phyloP scores from a whole-genome alignment of 805 yeast genomes.

The Candida dajiaensis region DNA sequence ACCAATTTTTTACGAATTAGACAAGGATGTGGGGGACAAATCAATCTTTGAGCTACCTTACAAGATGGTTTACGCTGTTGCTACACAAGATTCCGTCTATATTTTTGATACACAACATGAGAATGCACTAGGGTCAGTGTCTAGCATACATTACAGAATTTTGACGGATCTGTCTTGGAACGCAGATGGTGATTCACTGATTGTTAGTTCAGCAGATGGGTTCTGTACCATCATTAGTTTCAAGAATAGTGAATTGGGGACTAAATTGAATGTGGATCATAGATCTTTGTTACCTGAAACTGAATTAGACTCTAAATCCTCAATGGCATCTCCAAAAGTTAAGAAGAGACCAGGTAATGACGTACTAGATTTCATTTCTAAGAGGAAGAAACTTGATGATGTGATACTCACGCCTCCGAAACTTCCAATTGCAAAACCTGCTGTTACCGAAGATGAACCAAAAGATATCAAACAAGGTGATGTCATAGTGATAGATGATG shows the following conservation, averaged over 20 bases:
- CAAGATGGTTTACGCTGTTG: conserved; percentile 84
- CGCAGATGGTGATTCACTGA: conserved; percentile 59
- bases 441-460: not conserved
- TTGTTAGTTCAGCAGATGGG: conserved; percentile 88
- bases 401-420: not conserved
- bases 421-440: not conserved
- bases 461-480: not conserved
- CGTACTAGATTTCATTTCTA: not conserved
- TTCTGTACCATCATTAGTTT: conserved; percentile 70
- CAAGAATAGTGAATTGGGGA: conserved; percentile 52
- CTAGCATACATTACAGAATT: conserved; percentile 82
- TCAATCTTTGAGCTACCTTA: conserved; percentile 58
- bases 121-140: conserved; percentile 65
- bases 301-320: conserved; percentile 1
- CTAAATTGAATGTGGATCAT: conserved; percentile 26
- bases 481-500: not conserved
- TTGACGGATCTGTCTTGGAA: conserved; percentile 89
- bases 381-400: not conserved
- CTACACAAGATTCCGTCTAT: conserved; percentile 80
- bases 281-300: conserved; percentile 13
- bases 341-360: conserved; percentile 2
- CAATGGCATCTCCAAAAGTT: conserved; percentile 2
- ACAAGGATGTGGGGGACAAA: conserved; percentile 3
- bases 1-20: conserved; percentile 51
- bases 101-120: conserved; percentile 73